Evolutionary conservation across 495 filamentous ascomycete genomes (phyloP), one percentile per base, ranked within the genome.

Genomic region (Ramalina peruviana): DNA sequence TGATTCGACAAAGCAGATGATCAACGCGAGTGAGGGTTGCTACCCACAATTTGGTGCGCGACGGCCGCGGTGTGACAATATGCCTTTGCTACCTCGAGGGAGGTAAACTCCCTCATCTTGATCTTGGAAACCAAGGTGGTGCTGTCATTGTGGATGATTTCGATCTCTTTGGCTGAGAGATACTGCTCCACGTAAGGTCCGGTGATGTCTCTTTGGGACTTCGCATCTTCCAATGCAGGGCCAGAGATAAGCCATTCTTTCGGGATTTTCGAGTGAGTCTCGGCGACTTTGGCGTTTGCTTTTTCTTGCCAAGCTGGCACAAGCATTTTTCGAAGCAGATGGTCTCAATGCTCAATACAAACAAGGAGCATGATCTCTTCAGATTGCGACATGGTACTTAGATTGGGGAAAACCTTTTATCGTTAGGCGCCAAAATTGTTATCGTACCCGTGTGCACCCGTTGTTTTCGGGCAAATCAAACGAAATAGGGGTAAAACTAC

Each of bases 41-140:
- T 6, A 48, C 50, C 40, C 33, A 68, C 65, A 27, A 74, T 55
- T 50, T 69, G 67, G 23, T 71, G 67, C 11, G 72, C 68, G 19
- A 72, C 43, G 1, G 58, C 66, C 7, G 71, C 70, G 2, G 67
- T 54, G n/a, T 64, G 58, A n/a, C 69, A 62, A 43, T 71, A 74
- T 5, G 72, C 69, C 10, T 55, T 58, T 11, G 65, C 64, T 5
- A 74, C 70, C 15, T 62, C 60, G 0, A 65, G 54, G 11, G 63
- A 54, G 12, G 57, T 64, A 13, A 66, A 54, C 9, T 61, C 26
- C 1, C 60, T 56, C 19, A 10, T 54, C 7, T 62, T 61, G 9
- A 74, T 50, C 45, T 62, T 55, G 0, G 49, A 25, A 9, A 73
- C 42, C 1, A 74, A 56, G 0, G 46, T 30, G 40, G 60, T 58